These are phyloP conservation scores for Trichoderma virens DNA, from an alignment of 495 filamentous ascomycete genomes.

Conservation along the genomic window DNA sequence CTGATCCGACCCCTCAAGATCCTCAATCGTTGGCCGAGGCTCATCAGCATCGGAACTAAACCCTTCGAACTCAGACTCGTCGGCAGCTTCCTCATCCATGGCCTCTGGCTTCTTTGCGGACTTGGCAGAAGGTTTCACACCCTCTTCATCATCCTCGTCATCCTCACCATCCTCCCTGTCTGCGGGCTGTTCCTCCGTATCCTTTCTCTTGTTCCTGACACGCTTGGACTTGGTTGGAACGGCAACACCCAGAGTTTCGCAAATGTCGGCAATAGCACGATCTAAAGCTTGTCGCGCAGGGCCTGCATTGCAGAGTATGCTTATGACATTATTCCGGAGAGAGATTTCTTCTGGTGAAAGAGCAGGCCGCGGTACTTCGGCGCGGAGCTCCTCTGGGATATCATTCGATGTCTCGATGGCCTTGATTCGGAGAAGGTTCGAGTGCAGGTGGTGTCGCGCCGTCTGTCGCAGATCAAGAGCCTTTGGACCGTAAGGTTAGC, in stretches of 20 bases:
- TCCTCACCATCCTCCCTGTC: slow-evolving; percentile 22
- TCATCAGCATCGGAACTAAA: slow-evolving; percentile 7
- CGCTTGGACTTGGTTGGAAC: slow-evolving; percentile 28
- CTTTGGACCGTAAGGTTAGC: slow-evolving; percentile 13
- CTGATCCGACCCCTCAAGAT: slow-evolving; percentile 49
- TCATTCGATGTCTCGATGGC: slow-evolving; percentile 46
- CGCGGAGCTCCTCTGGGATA: slow-evolving; percentile 43
- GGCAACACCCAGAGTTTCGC: slow-evolving; percentile 51
- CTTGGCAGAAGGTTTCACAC: slow-evolving; percentile 10
- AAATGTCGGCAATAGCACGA: slow-evolving; percentile 54
- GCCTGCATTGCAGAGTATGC: slow-evolving; percentile 68
- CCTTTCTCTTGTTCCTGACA: slow-evolving; percentile 18
- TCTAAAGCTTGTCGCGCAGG: slow-evolving; percentile 63
- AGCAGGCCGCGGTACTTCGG: slow-evolving; percentile 37
- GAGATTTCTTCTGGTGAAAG: slow-evolving; percentile 38
- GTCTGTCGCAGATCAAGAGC: slow-evolving; percentile 55
- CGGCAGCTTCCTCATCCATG: slow-evolving; percentile 16
- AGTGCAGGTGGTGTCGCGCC: slow-evolving; percentile 65
- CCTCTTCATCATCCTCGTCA: slow-evolving; percentile 16
- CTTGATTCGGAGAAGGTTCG: slow-evolving; percentile 67
- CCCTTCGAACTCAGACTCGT: slow-evolving; percentile 10
- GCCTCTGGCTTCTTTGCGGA: slow-evolving; percentile 13
- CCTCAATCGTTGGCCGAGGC: slow-evolving; percentile 14
- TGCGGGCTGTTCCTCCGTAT: background rate
- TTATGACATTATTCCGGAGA: slow-evolving; percentile 63